Percentiles rank a stretch among this genome's conserved stretches.
Conservation (phyloP, 129 eudicot genomes). For the Saposhnikovia divaricata region DNA sequence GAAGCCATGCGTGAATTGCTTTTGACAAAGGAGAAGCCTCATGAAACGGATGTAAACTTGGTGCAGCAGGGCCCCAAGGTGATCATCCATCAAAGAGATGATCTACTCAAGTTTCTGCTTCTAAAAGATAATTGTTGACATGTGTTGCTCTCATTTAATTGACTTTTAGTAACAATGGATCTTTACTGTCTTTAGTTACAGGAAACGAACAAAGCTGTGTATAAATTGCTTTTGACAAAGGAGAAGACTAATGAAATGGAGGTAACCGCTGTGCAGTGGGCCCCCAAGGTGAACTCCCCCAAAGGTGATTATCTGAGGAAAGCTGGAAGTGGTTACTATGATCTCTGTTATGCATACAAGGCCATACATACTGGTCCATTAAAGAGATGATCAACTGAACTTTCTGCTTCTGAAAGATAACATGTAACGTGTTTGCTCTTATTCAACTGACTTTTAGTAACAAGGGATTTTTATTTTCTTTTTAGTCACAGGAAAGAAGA, state of each 20-base stretch:
- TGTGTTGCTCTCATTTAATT: background rate
- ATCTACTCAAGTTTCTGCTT: background rate
- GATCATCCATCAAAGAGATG: background rate
- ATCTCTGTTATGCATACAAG: background rate
- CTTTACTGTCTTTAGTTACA: background rate
- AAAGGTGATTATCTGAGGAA: background rate
- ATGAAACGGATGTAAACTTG: conserved; percentile 70
- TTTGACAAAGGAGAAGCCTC: conserved; percentile 73
- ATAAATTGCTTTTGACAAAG: conserved; percentile 53
- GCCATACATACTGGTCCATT: background rate
- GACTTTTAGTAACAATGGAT: conserved; percentile 30
- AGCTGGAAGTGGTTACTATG: background rate
- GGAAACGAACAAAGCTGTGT: too few relatives aligned
- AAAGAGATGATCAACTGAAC: background rate
- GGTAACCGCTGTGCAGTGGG: conserved; percentile 78
- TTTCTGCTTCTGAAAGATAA: background rate
- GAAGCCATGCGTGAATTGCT: conserved; percentile 44
- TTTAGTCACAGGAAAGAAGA: conserved; percentile 7
- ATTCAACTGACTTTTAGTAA: background rate
- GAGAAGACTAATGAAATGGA: conserved; percentile 91
- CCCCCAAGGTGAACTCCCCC: background rate
- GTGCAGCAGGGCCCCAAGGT: conserved; percentile 57
- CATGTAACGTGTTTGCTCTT: background rate
- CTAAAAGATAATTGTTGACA: background rate
- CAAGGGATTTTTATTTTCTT: conserved; percentile 28